Evolutionary conservation across 345 rosid genomes (phyloP), one percentile per base, ranked within the genome.

Genomic region (Nasturtium officinale): DNA sequence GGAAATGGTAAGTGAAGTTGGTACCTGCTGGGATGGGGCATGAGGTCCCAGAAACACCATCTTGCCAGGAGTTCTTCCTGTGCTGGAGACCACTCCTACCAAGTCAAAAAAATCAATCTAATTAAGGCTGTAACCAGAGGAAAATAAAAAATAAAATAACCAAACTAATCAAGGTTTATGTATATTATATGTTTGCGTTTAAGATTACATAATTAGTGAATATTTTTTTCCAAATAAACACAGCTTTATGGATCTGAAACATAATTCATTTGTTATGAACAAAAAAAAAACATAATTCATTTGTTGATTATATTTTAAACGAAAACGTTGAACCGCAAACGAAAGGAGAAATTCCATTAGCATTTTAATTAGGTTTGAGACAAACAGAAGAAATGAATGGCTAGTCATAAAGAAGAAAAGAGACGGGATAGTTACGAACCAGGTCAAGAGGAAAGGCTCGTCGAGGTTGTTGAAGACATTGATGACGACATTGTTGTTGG

Each of bases 1-100:
- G 97, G 85, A 87, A 90, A 18, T 76, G 83, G 78, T 88, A 92
- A 15, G 98, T 90, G 82, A 13, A 84, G 83, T 92, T 92, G 40
- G 80, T 77, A 5, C 98, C 91, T 0, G 96, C 83, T 1, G 52
- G 78, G 61, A 90, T 88, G 0, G 98, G 96, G 78, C 96, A 92
- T 38, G 83, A 84, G 17, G 96, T 90, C 20, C 96, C 98, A 0
- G 66, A 51, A 7, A 74, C 33, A 7, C 98, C 98, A 33, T 92
- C 98, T 58, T 83, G 87, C 96, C 95, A 92, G 0, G 87, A 85
- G 75, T 92, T 92, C 78, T 90, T 92, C 78, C 96, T 87, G 43
- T 90, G 96, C 59, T 92, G 98, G 47, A 92, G 47, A 1, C 98
- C 98, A 38, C 40, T 82, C 98, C 96, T 85, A 74, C 38, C 61